Percentiles rank a stretch among this genome's conserved stretches.
These are phyloP conservation scores for Picea mariana DNA, from an alignment of 83 land plant genomes.

Conservation along the genomic window DNA sequence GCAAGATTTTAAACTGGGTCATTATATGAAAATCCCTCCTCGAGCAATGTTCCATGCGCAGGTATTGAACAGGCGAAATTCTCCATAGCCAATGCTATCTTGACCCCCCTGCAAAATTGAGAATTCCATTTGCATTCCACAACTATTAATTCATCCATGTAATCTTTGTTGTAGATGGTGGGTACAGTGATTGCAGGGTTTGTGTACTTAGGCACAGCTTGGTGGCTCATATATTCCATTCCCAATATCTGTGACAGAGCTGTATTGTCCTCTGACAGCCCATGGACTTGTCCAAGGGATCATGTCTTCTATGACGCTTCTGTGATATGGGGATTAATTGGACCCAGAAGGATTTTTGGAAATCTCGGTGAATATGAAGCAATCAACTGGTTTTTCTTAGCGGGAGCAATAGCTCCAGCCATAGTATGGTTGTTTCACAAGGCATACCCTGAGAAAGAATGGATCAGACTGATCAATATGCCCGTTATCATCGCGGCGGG, in stretches of 20 bases:
- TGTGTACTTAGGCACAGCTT: slow-evolving; percentile 37
- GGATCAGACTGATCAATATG: too few relatives aligned
- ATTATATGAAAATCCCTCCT: slow-evolving; percentile 64
- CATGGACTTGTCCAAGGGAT: slow-evolving; percentile 78
- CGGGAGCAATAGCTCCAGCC: slow-evolving; percentile 53
- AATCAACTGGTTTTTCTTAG: slow-evolving; percentile 44
- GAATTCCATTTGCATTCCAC: too few relatives aligned
- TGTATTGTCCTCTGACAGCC: too few relatives aligned
- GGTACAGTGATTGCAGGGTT: slow-evolving; percentile 62
- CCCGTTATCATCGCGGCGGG: slow-evolving; percentile 62
- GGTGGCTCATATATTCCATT: slow-evolving; percentile 33
- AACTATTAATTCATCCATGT: neutral
- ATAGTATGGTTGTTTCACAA: slow-evolving; percentile 51
- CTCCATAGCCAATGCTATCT: too few relatives aligned
- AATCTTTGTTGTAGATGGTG: slow-evolving; percentile 20
- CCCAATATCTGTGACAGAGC: too few relatives aligned
- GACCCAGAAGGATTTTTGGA: slow-evolving; percentile 63
- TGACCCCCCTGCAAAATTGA: too few relatives aligned
- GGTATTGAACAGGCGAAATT: slow-evolving; percentile 17
- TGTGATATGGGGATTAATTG: slow-evolving; percentile 67
- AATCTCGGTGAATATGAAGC: slow-evolving; percentile 38
- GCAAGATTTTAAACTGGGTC: slow-evolving; percentile 54
- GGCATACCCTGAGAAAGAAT: slow-evolving; percentile 8
- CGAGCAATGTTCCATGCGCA: slow-evolving; percentile 56
- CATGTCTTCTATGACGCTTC: slow-evolving; percentile 66